Evolutionary conservation across 176 grass and related monocot species (phyloP), one percentile per base, ranked within the genome.

Genomic region (Triticum dicoccoides): DNA sequence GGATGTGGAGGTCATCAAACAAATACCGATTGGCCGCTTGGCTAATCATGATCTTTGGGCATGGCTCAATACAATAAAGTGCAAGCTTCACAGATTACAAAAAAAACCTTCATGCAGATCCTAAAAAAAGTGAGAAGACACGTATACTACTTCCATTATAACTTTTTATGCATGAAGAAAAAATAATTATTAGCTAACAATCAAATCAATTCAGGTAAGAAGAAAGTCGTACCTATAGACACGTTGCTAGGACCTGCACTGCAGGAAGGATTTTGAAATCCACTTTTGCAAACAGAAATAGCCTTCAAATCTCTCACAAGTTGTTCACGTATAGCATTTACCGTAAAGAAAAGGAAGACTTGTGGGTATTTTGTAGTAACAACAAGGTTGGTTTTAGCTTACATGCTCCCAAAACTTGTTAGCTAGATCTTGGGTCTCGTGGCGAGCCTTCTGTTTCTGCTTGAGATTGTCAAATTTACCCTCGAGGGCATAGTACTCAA

Each of bases 401-500:
- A 30, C 29, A 30, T 30, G 29, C 29, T 30, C 29, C 29, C 29
- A 30, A 30, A 2, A 30, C 29, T 30, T 30, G 29, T 30, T 30
- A 30, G 29, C 29, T 30, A 30, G 29, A 30, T 30, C 29, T 30
- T 30, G 29, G 29, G 29, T 34, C 34, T 34, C 34, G 4, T 34
- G 4, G 65, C 89, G 81, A 73, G 69, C 63, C 80, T 61, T 91
- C 61, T 96, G 92, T 65, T 87, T 94, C 59, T 88, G 84, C 80
- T 83, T 94, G 67, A 98, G 78, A 76, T 90, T 88, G 84, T 84
- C 81, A 47, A 92, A 88, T 92, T 91, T 96, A 90, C 84, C 84
- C 79, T 95, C 85, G 24, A 98, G 88, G 65, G 82, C 80, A 92
- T 73, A 30, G 66, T 90, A 91, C 75, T 96, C 88, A 45, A 92